phyloP scores from a whole-genome alignment of 1,284 basidiomycete species.

The Rhodotorula sp. region DNA sequence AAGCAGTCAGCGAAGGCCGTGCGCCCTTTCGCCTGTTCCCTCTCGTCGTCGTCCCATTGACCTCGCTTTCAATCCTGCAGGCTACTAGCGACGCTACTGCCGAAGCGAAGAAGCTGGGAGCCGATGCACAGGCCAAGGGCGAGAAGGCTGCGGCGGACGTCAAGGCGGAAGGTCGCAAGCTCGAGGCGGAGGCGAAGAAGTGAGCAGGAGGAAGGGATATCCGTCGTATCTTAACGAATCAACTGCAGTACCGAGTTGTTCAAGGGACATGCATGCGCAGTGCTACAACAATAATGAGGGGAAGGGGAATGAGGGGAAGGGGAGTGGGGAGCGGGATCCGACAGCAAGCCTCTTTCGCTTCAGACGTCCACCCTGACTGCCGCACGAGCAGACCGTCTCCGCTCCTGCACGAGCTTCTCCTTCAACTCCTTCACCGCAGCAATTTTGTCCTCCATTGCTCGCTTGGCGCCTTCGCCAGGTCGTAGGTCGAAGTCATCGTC shows the following conservation, averaged over 20 bases:
- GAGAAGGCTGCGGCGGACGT: constrained; percentile 17
- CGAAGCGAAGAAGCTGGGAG: constrained; percentile 22
- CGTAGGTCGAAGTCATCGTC: not conserved
- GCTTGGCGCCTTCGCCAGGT: not conserved
- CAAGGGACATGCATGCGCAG: not conserved
- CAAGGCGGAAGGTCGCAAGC: constrained; percentile 8
- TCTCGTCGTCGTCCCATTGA: not conserved
- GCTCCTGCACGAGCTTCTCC: constrained; percentile 1
- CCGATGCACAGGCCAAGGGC: constrained; percentile 5
- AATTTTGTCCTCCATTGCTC: constrained; percentile 15
- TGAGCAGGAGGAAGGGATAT: not conserved
- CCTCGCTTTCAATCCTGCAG: not conserved
- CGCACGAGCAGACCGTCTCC: not conserved
- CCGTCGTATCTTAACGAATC: not conserved
- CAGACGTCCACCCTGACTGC: constrained; percentile 17
- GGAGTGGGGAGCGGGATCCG: too few species aligned
- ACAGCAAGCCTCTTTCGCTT: not conserved
- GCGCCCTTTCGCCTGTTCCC: not conserved
- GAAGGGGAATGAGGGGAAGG: not conserved
- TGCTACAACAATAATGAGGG: not conserved
- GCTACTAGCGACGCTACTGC: constrained; percentile 5
- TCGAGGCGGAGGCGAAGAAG: constrained; percentile 17
- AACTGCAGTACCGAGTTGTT: not conserved
- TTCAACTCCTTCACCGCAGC: constrained; percentile 15
- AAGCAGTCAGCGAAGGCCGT: constrained; percentile 21